A percentile compares a stretch with the other conserved stretches of the same genome.
These are phyloP conservation scores for Cymbopogon citratus DNA, from an alignment of 176 grass and related monocot species.

Conservation along the genomic window DNA sequence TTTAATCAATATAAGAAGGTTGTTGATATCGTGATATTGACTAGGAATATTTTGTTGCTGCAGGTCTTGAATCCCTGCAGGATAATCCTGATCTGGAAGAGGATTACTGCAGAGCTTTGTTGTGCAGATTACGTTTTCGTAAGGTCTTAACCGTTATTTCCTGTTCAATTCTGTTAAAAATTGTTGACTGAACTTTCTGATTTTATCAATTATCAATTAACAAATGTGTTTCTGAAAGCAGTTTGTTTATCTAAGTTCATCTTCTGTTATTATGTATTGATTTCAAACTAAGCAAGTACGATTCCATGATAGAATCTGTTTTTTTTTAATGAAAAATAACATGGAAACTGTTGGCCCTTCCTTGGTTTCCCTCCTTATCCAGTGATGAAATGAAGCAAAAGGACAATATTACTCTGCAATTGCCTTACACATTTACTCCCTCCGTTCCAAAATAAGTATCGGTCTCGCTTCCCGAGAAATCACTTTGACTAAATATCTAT, in stretches of 20 bases:
- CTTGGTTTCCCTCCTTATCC: conserved; percentile 16
- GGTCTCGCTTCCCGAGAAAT: too few species aligned
- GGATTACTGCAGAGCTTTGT: conserved; percentile 79
- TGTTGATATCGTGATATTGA: conserved; percentile 11
- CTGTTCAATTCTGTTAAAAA: conserved; percentile 25
- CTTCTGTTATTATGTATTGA: conserved; percentile 1
- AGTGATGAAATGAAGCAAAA: conserved; percentile 6
- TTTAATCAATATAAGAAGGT: not conserved
- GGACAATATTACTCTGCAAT: not conserved
- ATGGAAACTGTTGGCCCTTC: conserved; percentile 33
- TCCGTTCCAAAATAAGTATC: too few species aligned
- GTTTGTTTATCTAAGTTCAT: conserved; percentile 24
- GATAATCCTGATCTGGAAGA: conserved; percentile 86
- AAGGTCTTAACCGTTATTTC: conserved; percentile 91
- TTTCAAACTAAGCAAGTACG: not conserved
- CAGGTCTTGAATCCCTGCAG: conserved; percentile 86
- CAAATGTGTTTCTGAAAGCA: not conserved
- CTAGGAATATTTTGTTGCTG: conserved; percentile 26
- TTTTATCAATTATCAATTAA: conserved; percentile 4
- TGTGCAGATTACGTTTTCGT: conserved; percentile 99
- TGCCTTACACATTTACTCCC: not conserved
- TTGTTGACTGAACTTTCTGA: conserved; percentile 14
- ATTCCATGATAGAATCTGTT: not conserved
- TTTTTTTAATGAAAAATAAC: not conserved
- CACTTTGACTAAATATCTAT: too few species aligned